These are phyloP conservation scores for Coniferiporia sulphurascens DNA, from an alignment of 1,284 basidiomycete genomes.

Conservation along the genomic window DNA sequence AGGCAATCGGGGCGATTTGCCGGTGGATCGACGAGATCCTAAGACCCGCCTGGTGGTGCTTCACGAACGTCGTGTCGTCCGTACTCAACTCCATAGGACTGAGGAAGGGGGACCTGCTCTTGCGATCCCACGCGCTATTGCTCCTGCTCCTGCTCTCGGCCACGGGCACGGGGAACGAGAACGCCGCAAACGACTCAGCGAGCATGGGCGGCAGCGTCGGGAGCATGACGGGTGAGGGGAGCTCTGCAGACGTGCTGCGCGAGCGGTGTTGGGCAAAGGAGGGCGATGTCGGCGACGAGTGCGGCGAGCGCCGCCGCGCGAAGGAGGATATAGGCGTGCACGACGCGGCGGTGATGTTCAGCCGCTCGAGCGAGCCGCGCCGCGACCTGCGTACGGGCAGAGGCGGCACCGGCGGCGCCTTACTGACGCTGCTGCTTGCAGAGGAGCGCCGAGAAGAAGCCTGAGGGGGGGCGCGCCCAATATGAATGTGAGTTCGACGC, in stretches of 20 bases:
- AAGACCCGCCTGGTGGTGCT: slow-evolving; percentile 17
- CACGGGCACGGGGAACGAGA: slow-evolving; percentile 10
- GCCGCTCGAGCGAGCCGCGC: slow-evolving; percentile 5
- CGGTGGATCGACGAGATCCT: slow-evolving; percentile 19
- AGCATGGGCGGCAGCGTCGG: slow-evolving; percentile 47
- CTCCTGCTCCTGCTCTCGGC: background rate
- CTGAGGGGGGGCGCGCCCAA: background rate
- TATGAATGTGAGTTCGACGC: background rate
- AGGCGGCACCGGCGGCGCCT: slow-evolving; percentile 5
- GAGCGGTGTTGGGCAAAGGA: slow-evolving; percentile 43
- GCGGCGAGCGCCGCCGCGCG: slow-evolving; percentile 70
- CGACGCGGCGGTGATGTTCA: slow-evolving; percentile 27
- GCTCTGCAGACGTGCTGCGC: slow-evolving; percentile 29
- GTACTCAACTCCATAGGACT: slow-evolving; percentile 13
- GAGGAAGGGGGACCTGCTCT: slow-evolving; percentile 9
- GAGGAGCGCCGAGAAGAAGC: slow-evolving; percentile 15
- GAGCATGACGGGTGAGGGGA: slow-evolving; percentile 49
- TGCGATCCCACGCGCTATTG: background rate
- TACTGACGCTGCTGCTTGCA: slow-evolving; percentile 2
- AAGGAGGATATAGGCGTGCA: slow-evolving; percentile 72
- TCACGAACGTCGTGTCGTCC: slow-evolving; percentile 10
- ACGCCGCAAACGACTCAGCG: slow-evolving; percentile 18
- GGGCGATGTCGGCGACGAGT: slow-evolving; percentile 62
- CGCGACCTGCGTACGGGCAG: slow-evolving; percentile 4
- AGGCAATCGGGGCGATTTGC: slow-evolving; percentile 15